Conservation (phyloP, 2,329 filamentous ascomycete species). For the Arthroderma sp. region DNA sequence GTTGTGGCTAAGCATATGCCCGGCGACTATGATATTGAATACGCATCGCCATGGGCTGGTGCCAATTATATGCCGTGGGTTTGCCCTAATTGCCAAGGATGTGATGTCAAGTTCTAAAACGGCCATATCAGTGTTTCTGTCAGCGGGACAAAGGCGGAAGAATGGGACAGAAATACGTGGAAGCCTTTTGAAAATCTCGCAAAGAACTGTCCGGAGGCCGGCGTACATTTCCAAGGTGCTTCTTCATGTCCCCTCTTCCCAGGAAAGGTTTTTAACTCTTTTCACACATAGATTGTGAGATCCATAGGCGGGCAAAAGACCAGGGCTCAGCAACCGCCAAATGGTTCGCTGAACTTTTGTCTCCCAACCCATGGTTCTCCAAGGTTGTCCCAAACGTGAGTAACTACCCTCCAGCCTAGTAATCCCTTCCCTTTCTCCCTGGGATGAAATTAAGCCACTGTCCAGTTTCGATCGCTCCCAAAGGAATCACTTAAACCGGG, state of each 20-base stretch:
- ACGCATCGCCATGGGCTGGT: slow-evolving; percentile 79
- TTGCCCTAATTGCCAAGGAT: not conserved
- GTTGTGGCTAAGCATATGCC: slow-evolving; percentile 82
- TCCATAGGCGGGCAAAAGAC: slow-evolving; percentile 38
- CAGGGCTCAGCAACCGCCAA: slow-evolving; percentile 38
- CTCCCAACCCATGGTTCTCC: slow-evolving; percentile 59
- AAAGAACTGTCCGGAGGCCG: slow-evolving; percentile 57
- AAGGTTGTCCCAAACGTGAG: slow-evolving; percentile 52
- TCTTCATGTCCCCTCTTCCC: too few species aligned
- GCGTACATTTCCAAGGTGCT: slow-evolving; percentile 62
- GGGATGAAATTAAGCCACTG: not conserved
- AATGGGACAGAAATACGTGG: slow-evolving; percentile 54
- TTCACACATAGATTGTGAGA: too few species aligned
- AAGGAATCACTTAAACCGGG: slow-evolving; percentile 46
- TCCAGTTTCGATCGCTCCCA: slow-evolving; percentile 44
- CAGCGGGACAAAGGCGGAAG: slow-evolving; percentile 17
- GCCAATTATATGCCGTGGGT: slow-evolving; percentile 64
- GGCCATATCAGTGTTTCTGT: slow-evolving; percentile 17
- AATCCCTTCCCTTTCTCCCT: too few species aligned
- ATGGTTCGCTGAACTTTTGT: slow-evolving; percentile 55
- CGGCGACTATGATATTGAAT: slow-evolving; percentile 83
- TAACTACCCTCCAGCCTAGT: not conserved
- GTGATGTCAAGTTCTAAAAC: slow-evolving; percentile 10
- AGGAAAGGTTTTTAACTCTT: too few species aligned
- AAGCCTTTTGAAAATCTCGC: slow-evolving; percentile 47